phyloP scores from a whole-genome alignment of 148 eudicot genomes.

The Fagopyrum homotropicum region DNA sequence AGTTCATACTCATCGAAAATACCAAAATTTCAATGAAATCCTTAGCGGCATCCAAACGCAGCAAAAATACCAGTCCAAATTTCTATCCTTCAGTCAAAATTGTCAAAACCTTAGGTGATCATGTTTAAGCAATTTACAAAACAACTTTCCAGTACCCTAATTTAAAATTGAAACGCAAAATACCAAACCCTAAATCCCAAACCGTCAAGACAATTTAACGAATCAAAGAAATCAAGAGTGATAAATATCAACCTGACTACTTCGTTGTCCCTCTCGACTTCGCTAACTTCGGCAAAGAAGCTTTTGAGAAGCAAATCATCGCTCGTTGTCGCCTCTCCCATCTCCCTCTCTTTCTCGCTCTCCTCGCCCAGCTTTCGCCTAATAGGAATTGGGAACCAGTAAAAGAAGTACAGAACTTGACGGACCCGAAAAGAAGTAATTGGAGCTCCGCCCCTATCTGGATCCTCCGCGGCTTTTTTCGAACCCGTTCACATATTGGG shows the following conservation, averaged over 20 bases:
- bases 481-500: neutral
- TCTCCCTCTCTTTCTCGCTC: slow-evolving; percentile 16
- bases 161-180: neutral
- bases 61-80: neutral
- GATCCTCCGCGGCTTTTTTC: neutral
- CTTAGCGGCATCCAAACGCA: neutral
- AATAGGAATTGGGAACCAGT: neutral
- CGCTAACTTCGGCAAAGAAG: slow-evolving; percentile 89
- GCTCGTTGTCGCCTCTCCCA: slow-evolving; percentile 46
- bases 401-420: neutral
- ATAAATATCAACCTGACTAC: slow-evolving; percentile 44
- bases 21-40: neutral
- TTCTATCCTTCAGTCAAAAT: neutral
- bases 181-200: neutral
- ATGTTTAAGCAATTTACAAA: neutral
- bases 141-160: neutral
- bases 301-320: slow-evolving; percentile 77
- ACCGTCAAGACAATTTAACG: neutral
- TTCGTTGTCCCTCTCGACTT: slow-evolving; percentile 92
- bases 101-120: slow-evolving; percentile 9
- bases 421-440: neutral
- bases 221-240: neutral
- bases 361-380: neutral
- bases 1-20: neutral
- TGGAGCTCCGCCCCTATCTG: slow-evolving; percentile 4